Evolutionary conservation across 83 land plant species (phyloP).

Genomic region (Larix sibirica): DNA sequence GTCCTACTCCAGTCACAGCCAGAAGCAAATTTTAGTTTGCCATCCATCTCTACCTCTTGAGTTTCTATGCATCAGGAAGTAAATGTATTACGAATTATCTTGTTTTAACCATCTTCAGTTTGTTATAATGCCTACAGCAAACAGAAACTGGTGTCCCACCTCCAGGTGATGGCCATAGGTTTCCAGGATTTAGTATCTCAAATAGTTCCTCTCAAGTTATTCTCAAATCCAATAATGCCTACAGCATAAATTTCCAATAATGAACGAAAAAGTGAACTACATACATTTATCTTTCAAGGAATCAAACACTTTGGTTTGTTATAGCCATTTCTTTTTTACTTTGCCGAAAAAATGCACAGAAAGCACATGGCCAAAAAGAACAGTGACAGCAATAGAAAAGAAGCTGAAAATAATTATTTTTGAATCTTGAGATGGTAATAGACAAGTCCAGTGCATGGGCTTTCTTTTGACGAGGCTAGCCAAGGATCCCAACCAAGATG

Average conservation of each 20-base stretch:
- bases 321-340: too few species aligned
- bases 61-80: not conserved
- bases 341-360: too few species aligned
- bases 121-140: not conserved
- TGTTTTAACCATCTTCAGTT: not conserved
- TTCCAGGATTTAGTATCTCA: too few species aligned
- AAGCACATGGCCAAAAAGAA: not conserved
- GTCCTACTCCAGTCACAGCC: not conserved
- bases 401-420: not conserved
- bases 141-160: too few species aligned
- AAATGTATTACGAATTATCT: not conserved
- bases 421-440: too few species aligned
- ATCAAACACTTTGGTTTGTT: not conserved
- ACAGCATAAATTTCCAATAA: not conserved
- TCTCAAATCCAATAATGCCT: too few species aligned
- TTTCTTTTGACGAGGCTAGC: too few species aligned
- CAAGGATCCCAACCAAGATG: too few species aligned
- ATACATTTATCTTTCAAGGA: not conserved
- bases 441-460: too few species aligned
- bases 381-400: not conserved
- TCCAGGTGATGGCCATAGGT: too few species aligned
- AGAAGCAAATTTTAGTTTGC: not conserved
- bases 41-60: not conserved
- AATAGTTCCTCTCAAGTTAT: too few species aligned
- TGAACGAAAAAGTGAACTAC: not conserved